These are phyloP conservation scores for Climacium dendroides DNA, from an alignment of 225 moss, liverwort and hornwort species.

Conservation along the genomic window DNA sequence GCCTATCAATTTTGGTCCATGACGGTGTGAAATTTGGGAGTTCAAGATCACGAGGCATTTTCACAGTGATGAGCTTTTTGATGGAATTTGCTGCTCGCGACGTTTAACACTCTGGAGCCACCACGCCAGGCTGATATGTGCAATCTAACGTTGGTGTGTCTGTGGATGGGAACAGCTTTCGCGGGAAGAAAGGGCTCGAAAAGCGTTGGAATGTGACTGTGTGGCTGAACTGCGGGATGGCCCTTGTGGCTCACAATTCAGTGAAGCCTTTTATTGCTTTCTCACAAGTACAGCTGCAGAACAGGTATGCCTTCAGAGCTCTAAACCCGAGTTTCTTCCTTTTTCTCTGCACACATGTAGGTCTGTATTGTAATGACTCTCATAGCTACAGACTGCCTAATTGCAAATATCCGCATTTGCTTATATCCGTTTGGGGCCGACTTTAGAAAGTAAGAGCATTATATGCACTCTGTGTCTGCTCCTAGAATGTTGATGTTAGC, in stretches of 20 bases:
- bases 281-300: slow-evolving; percentile 57
- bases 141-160: neutral
- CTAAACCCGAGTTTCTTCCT: neutral
- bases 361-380: neutral
- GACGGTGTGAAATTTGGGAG: neutral
- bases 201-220: slow-evolving; percentile 69
- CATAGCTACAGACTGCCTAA: neutral
- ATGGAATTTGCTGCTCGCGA: neutral
- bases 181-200: slow-evolving; percentile 50
- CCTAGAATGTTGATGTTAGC: neutral
- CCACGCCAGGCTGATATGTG: neutral
- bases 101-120: neutral
- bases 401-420: neutral
- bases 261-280: slow-evolving; percentile 65
- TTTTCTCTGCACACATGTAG: neutral
- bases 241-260: slow-evolving; percentile 59
- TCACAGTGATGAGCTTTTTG: neutral
- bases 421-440: neutral
- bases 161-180: slow-evolving; percentile 29
- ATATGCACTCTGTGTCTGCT: neutral
- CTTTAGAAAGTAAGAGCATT: neutral
- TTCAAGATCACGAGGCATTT: neutral
- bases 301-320: slow-evolving; percentile 26
- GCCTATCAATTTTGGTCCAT: neutral
- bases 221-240: slow-evolving; percentile 68